Base-by-base conservation (phyloP, 345 rosid genomes). In the Brassica nigra region DNA sequence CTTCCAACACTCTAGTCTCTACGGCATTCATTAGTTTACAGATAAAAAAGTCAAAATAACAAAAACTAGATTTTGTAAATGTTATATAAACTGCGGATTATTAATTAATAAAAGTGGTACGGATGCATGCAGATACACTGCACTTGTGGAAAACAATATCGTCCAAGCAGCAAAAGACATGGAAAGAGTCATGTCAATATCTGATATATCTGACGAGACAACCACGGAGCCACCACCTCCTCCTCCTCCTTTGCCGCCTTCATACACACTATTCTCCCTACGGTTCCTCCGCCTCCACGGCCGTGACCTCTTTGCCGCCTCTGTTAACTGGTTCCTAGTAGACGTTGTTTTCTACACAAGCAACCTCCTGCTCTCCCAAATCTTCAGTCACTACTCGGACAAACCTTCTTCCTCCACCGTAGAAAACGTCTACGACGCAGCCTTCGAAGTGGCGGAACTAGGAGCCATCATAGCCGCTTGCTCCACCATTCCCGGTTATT, bases 391-490 rank as follows among this genome's bases (percentile, higher is more conserved):
- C 57, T 14, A 52, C 57, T 52, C 57, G 57, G 20, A n/a, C 7
- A 52, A n/a, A 52, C 57, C 57, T 52, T 52, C 57, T 52, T n/a
- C 57, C 57, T n/a, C 57, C 57, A 52, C 57, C 57, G 4, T 8
- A 4, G 57, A 52, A 8, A 52, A 52, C 18, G 57, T 52, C 57
- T 52, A 52, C 20, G 57, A 52, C 57, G 57, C 57, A 52, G 57
- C 57, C 18, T 52, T 52, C 57, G 7, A 15, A n/a, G 20, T 52
- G 57, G 57, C 57, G 57, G 57, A 52, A 15, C 20, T 52, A 52
- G 57, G 57, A 52, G 57, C 57, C 57, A 52, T 52, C 57, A 52
- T 52, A 52, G 57, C 57, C 57, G 57, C 57, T n/a, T 52, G 57
- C 18, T 52, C 57, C 18, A 52, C 57, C 57, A 52, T 52, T n/a